Evolutionary conservation across 2,329 filamentous ascomycete genomes (phyloP), one percentile per base, ranked within the genome.

Genomic region (Colletotrichum nymphaeae): DNA sequence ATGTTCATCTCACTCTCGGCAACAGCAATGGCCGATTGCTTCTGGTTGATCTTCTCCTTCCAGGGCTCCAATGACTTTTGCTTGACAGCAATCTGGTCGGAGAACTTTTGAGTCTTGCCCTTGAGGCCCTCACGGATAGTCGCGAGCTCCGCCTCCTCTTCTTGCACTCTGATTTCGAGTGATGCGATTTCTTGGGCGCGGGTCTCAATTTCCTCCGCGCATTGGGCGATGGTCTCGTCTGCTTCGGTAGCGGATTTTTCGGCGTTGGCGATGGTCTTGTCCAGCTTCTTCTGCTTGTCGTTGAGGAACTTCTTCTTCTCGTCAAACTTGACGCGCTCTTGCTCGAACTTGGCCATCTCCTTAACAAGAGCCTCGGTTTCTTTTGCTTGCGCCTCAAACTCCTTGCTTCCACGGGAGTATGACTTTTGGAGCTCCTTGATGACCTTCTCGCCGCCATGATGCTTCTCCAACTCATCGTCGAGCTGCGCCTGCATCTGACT

Each of bases 41-140:
- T 98, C 80, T 98, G 93, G 82, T 97, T 98, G 85, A 99, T 96
- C 84, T 97, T 98, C 76, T 95, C 95, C 77, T 93, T 95, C 97
- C 97, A 99, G 0, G 97, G 97, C 83, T 98, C 96, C 12, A 99
- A 87, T 1, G 94, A 93, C 83, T 97, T 98, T 80, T 99, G 97
- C 84, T 98, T 98, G 5, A 88, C 89, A 0, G 95, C 92, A 77
- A 99, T 98, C 79, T 98, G 89, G 77, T 99, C 95, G 0, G 96
- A 98, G 74, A 98, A 93, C 7, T 91, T 93, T 81, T 98, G 95
- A 0, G 97, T 99, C 85, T 99, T 99, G 78, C 96, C 96, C 80
- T 98, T 98, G 8, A 99, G 87, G 74, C 90, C 91, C 26, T 98
- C 95, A 69, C 96, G 92, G 76, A 99, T 97, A n/a, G 85, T 88